phyloP scores from a whole-genome alignment of 164 flowering plant species.

The Nymphaea thermarum region DNA sequence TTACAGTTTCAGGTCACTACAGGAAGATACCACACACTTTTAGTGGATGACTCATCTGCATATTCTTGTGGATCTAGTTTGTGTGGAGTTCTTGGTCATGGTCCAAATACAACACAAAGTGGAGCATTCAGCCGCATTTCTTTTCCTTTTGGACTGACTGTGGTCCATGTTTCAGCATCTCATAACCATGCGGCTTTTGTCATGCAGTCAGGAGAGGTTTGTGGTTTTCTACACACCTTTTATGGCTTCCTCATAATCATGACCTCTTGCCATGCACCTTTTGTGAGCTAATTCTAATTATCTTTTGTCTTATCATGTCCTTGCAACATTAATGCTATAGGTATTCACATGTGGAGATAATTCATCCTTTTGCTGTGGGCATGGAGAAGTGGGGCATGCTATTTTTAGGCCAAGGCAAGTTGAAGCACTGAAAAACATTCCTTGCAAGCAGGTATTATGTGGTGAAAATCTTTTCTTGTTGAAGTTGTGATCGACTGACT shows the following conservation, averaged over 20 bases:
- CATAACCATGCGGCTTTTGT: conserved; percentile 93
- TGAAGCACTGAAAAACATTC: conserved; percentile 64
- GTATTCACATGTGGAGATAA: conserved; percentile 95
- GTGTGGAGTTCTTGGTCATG: conserved; percentile 95
- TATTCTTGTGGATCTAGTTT: conserved; percentile 94
- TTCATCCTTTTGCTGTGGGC: conserved; percentile 85
- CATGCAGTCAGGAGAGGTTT: conserved; percentile 85
- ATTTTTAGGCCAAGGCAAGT: conserved; percentile 72
- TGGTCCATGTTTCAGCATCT: conserved; percentile 74
- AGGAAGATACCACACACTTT: conserved; percentile 86
- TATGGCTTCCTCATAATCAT: too few relatives aligned
- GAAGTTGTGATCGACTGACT: too few relatives aligned
- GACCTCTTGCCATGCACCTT: too few relatives aligned
- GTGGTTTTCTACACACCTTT: conserved; percentile 6
- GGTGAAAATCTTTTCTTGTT: too few relatives aligned
- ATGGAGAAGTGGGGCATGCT: conserved; percentile 59
- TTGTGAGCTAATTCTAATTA: too few relatives aligned
- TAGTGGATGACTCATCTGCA: conserved; percentile 46
- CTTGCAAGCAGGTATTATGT: conserved; percentile 72
- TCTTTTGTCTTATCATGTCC: too few relatives aligned
- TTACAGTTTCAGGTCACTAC: conserved; percentile 80
- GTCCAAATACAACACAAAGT: conserved; percentile 70
- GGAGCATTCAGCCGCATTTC: conserved; percentile 50
- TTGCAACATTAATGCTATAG: conserved; percentile 16
- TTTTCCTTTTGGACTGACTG: conserved; percentile 45